Conservation (phyloP, 202 grass and related monocot species). For the Schoenoplectus triqueter region DNA sequence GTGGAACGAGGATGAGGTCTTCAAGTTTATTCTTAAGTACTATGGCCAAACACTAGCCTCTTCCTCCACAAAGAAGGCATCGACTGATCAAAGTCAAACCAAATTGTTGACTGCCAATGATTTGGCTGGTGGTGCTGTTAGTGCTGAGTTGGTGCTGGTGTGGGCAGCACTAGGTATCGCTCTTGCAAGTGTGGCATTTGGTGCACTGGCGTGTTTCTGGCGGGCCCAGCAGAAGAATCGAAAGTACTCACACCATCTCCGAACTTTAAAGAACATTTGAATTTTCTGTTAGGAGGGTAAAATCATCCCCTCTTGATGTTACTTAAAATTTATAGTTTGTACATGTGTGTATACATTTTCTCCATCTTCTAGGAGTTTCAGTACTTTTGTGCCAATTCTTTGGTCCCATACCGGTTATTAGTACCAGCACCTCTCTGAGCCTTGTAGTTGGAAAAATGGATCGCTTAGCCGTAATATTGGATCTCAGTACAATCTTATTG, state of each 20-base stretch:
- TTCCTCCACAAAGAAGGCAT: conserved; percentile 49
- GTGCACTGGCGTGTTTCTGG: conserved; percentile 93
- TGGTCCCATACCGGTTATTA: conserved; percentile 3
- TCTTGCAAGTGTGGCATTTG: conserved; percentile 78
- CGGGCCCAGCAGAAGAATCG: conserved; percentile 93
- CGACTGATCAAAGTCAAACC: conserved; percentile 39
- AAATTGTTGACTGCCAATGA: conserved; percentile 50
- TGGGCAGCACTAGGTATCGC: conserved; percentile 88
- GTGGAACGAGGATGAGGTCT: conserved; percentile 89
- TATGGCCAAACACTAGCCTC: conserved; percentile 77
- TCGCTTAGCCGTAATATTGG: background rate
- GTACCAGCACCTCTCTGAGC: conserved; percentile 9
- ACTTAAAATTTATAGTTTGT: conserved; percentile 54
- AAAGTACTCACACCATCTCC: conserved; percentile 95
- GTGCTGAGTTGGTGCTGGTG: conserved; percentile 62
- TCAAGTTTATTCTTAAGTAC: conserved; percentile 75
- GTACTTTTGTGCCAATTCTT: conserved; percentile 9
- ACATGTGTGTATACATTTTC: conserved; percentile 50
- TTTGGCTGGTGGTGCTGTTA: conserved; percentile 20
- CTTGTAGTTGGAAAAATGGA: background rate
- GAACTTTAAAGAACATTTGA: conserved; percentile 98
- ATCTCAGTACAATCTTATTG: background rate
- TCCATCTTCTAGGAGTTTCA: conserved; percentile 39
- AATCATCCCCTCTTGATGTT: conserved; percentile 16
- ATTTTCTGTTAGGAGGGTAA: conserved; percentile 60